Evolutionary conservation across 768 basidiomycete species (phyloP), one percentile per base, ranked within the genome.

Genomic region (Mrakia blollopis): DNA sequence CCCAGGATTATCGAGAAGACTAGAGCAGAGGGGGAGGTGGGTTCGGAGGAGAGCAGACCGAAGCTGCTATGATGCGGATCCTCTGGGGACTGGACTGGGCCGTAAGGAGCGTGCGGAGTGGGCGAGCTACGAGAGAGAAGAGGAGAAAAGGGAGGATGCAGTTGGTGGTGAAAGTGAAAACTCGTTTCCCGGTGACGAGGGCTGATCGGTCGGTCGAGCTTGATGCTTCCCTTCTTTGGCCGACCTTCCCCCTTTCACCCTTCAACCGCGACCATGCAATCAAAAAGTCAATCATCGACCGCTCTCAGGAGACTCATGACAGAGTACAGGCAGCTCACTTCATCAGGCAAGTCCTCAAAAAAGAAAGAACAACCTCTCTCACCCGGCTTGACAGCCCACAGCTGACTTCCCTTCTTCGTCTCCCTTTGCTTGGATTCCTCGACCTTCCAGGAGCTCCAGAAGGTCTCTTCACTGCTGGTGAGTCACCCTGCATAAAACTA

Each of bases 301-400:
- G 94, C 94, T 14, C 85, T 92, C 65, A 88, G 92, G 78, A 87
- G 94, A 62, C 86, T 96, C 73, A 96, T 95, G 94, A 94, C 91
- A 2, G 94, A 97, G 80, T 93, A 93, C 86, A 92, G 90, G 83
- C 91, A 92, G 80, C 87, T 93, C 81, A 92, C 91, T 1, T 86
- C 92, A 5, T 68, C 72, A 47, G 75, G 75, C 63, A 21, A 35
- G 68, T 61, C 52, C 62, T 35, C 10, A 21, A 13, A 63, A 25
- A 32, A 14, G 28, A 30, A 16, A 28, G 28, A 10, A 35, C 61
- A 50, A n/a, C n/a, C n/a, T n/a, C n/a, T n/a, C n/a, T n/a, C 47
- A 4, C 16, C 47, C 47, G 47, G 16, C 62, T 6, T 41, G 35
- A 60, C 68, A 25, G 25, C 41, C 50, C 47, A 50, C 28, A 37